A percentile compares a stretch with the other conserved stretches of the same genome.
These are phyloP conservation scores for Saccharomycopsis sp. DNA, from an alignment of 805 yeast species.

Conservation along the genomic window DNA sequence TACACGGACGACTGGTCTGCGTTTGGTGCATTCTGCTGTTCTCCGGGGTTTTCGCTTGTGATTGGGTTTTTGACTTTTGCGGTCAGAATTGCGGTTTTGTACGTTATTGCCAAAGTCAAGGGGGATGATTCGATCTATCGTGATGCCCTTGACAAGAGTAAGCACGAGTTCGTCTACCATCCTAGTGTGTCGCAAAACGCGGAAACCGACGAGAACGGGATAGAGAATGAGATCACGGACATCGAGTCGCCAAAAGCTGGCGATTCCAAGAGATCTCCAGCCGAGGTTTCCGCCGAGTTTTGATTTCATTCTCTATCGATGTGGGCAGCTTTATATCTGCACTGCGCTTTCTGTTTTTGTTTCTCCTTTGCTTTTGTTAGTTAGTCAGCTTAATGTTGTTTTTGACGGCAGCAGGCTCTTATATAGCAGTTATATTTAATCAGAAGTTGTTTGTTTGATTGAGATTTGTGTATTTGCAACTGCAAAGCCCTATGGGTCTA, in stretches of 20 bases:
- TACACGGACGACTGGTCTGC: slow-evolving; percentile 87
- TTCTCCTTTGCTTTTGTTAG: background rate
- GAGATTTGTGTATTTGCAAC: too few relatives aligned
- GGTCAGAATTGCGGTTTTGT: slow-evolving; percentile 36
- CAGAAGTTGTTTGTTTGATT: too few relatives aligned
- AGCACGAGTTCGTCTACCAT: slow-evolving; percentile 13
- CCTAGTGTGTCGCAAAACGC: slow-evolving; percentile 9
- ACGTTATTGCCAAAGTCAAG: slow-evolving; percentile 29
- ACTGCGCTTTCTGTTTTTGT: background rate
- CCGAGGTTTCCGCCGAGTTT: background rate
- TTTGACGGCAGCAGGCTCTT: background rate
- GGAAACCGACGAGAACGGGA: slow-evolving; percentile 6
- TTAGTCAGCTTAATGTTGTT: background rate
- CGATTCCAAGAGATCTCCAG: background rate
- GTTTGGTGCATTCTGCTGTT: slow-evolving; percentile 88
- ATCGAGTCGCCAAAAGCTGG: slow-evolving; percentile 8
- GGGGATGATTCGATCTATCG: slow-evolving; percentile 12
- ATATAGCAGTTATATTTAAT: background rate
- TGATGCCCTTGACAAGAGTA: slow-evolving; percentile 18
- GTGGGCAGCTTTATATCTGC: background rate
- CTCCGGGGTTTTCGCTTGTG: slow-evolving; percentile 74
- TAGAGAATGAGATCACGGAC: slow-evolving; percentile 13
- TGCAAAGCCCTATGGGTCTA: too few relatives aligned
- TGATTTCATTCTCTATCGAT: too few relatives aligned
- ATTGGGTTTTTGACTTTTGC: slow-evolving; percentile 48